Base-by-base conservation (phyloP, 1,284 basidiomycete genomes). In the Leccinum pachyderme region DNA sequence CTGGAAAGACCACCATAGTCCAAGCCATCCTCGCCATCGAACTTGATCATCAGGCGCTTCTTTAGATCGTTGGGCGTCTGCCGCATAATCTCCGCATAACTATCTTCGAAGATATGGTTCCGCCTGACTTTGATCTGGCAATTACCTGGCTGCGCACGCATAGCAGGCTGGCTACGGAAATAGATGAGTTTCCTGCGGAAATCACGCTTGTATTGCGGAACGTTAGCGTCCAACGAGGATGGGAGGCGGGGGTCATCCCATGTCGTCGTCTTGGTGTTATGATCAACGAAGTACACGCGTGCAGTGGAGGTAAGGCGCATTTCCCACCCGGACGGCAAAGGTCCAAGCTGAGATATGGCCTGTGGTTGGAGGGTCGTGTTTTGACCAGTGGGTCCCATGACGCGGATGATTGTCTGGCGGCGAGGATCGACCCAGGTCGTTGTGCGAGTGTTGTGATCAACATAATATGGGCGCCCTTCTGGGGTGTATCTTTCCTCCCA, bases 401-500 rank as follows among this genome's bases (percentile, higher is more conserved):
- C 91, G 60, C 93, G 89, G 51, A 95, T 84, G 56, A 95, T 82
- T 54, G 92, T 91, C 74, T 95, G 93, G 51, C 93, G 83, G 52
- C 94, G 86, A 27, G 94, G 94, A 70, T 96, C 95, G 41, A 95
- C 92, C 94, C 94, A 97, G 3, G 94, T 96, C 27, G 94, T 96
- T 25, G 94, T 95, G 43, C 95, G 85, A 12, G 93, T 95, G 70
- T 94, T 94, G 76, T 95, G 93, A 69, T 94, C 92, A 33, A 96
- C 93, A 75, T 94, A 96, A 75, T 97, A 97, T 2, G 94, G 90
- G 49, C 94, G 82, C 7, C 94, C 93, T 74, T 96, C 94, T 2
- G 94, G 92, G 4, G 95, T 96, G 74, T 93, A 94, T 46, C 94
- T 84, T 74, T 98, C 95, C 69, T 97, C 94, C 94, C 94, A 97